Evolutionary conservation across 176 grass and related monocot genomes (phyloP).

Genomic region (Carex pumila): DNA sequence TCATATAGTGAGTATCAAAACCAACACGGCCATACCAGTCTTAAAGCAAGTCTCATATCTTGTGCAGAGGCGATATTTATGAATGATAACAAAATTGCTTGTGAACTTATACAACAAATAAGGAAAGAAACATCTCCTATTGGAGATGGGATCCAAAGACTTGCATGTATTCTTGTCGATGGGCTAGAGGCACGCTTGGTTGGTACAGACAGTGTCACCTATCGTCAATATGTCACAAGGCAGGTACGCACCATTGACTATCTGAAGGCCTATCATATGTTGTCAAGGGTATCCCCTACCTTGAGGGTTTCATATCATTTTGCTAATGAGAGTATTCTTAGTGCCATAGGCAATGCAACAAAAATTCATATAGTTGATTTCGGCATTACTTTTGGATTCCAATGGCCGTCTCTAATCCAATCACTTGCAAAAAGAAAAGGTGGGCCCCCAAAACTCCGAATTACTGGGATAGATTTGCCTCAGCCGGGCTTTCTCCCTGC

Average conservation of each 20-base stretch:
- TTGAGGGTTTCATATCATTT: constrained; percentile 27
- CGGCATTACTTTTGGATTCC: constrained; percentile 38
- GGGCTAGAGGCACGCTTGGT: constrained; percentile 54
- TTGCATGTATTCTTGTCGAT: constrained; percentile 41
- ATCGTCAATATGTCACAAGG: constrained; percentile 16
- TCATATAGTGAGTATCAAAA: constrained; percentile 22
- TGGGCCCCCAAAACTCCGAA: constrained; percentile 32
- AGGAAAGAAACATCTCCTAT: constrained; percentile 35
- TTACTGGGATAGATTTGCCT: constrained; percentile 42
- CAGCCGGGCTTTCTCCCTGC: not conserved
- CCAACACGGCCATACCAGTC: constrained; percentile 6
- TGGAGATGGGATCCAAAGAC: constrained; percentile 41
- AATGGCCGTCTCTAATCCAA: constrained; percentile 53
- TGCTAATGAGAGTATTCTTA: constrained; percentile 56
- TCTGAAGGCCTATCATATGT: constrained; percentile 35
- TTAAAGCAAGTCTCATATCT: constrained; percentile 35
- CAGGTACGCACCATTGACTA: constrained; percentile 18
- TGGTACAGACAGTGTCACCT: constrained; percentile 32
- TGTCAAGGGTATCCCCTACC: constrained; percentile 31
- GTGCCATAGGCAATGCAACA: constrained; percentile 21
- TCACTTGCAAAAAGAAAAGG: constrained; percentile 24
- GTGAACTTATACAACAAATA: constrained; percentile 43
- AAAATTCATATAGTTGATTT: constrained; percentile 54
- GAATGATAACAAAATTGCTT: constrained; percentile 15
- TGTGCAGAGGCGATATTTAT: constrained; percentile 38